Base-by-base conservation (phyloP, 176 grass and related monocot genomes). In the Otatea glauca region DNA sequence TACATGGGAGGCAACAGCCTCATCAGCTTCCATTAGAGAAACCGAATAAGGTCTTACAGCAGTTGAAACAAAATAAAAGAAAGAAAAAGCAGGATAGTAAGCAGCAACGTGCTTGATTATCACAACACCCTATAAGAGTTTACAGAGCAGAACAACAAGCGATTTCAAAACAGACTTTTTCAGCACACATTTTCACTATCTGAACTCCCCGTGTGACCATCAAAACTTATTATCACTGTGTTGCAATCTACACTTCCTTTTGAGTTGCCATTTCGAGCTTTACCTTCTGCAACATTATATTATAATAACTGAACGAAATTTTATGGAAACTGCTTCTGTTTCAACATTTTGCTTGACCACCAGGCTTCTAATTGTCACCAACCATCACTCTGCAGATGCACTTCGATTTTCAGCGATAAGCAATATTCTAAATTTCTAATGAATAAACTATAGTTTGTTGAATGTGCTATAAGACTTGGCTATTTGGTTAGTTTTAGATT, bases 181-280 rank as follows among this genome's bases (percentile, higher is more conserved):
- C 17, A 6, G 50, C 50, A 17, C 50, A 18, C 6, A 17, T 53
- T 53, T 53, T 53, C 50, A 53, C 5, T 53, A 17, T 53, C 16
- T 53, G 50, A 53, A 53, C 50, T 53, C 1, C 16, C 50, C 16
- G 18, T 5, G 50, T 53, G 3, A 10, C 62, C 12, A 34, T 68
- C 70, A 75, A 80, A 51, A 12, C 7, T 4, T 41, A 60, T 62
- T 50, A 50, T 15, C 5, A 76, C 61, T 70, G n/a, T 75, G 24
- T 60, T 60, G n/a, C 23, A 27, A 59, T 74, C 39, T 25, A 50
- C 6, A 48, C 6, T 20, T 81, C 24, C 25, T 20, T 78, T 39
- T 58, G 45, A 38, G 68, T 43, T 80, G 21, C 47, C 8, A 24
- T 74, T 84, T 67, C 25, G 27, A 74, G 15, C 68, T 84, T 79